Base-by-base conservation (phyloP, 1,284 basidiomycete species). In the Spongiforma sp. region DNA sequence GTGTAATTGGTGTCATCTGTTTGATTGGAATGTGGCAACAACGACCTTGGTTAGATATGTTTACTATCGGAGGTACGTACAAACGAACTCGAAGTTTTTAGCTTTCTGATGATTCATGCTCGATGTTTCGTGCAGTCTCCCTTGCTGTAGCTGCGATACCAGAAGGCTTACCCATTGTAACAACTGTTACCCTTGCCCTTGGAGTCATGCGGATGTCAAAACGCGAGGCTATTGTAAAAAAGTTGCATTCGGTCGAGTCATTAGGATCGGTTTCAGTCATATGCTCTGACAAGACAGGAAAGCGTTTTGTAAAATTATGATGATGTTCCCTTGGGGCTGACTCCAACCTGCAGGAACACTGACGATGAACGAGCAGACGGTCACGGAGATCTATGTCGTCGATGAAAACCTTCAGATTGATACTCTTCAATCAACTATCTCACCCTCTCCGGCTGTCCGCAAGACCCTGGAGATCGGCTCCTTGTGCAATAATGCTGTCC, bases 141-240 rank as follows among this genome's bases (percentile, higher is more conserved):
- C 87, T 99, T 62, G 96, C 96, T 26, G 96, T 99, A 19, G 97
- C 96, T 61, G 96, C 96, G 41, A 99, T 99, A 67, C 96, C 96
- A 0, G 97, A 99, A 80, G 97, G 97, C 30, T 79, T 99, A 21
- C 97, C 97, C 0, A 98, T 99, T 67, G 97, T 99, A 33, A 98
- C 96, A 0, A 99, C 96, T 0, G 96, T 99, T 21, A 99, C 97
- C 2, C 88, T 99, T 30, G 96, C 96, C 1, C 84, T 99, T 12
- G 96, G 96, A 57, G 97, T 98, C 2, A 79, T 98, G 68, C 83
- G 96, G 28, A 99, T 99, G 96, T 90, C 95, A 5, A 93, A 93
- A 68, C 87, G 94, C 30, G 97, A 96, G 69, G 97, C 96, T 0
- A 98, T 99, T 64, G 96, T 99, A 56, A 99, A 99, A 81, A 97